These are phyloP conservation scores for Elsinoe necatrix DNA, from an alignment of 2,329 filamentous ascomycete genomes.

Conservation along the genomic window DNA sequence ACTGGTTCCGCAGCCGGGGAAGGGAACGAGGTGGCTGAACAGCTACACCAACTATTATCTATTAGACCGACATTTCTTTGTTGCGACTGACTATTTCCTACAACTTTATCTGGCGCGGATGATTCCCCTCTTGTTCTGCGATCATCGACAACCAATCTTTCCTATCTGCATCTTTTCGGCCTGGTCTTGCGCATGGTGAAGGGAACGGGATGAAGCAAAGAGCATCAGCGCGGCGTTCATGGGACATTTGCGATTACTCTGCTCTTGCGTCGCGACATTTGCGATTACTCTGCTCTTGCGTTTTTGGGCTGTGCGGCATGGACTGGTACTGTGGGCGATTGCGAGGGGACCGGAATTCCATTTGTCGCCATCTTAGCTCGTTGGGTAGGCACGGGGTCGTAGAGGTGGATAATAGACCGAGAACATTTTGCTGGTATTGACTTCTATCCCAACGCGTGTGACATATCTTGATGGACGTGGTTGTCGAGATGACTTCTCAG, in stretches of 20 bases:
- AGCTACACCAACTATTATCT: not conserved
- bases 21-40: slow-evolving; percentile 42
- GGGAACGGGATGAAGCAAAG: not conserved
- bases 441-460: not conserved
- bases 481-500: not conserved
- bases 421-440: not conserved
- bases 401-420: slow-evolving; percentile 4
- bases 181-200: not conserved
- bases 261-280: not conserved
- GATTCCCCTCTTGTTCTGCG: slow-evolving; percentile 6
- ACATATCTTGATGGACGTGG: not conserved
- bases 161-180: not conserved
- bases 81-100: not conserved
- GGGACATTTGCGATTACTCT: not conserved
- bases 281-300: not conserved
- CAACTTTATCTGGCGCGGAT: not conserved
- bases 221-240: slow-evolving; percentile 12
- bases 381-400: not conserved
- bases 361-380: slow-evolving; percentile 4
- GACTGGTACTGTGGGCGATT: not conserved
- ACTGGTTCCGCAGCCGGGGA: slow-evolving; percentile 86
- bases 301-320: not conserved
- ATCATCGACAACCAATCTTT: not conserved
- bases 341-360: not conserved
- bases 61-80: not conserved